Base-by-base conservation (phyloP, 1,284 basidiomycete genomes). In the Cutaneotrichosporon spelunceum region DNA sequence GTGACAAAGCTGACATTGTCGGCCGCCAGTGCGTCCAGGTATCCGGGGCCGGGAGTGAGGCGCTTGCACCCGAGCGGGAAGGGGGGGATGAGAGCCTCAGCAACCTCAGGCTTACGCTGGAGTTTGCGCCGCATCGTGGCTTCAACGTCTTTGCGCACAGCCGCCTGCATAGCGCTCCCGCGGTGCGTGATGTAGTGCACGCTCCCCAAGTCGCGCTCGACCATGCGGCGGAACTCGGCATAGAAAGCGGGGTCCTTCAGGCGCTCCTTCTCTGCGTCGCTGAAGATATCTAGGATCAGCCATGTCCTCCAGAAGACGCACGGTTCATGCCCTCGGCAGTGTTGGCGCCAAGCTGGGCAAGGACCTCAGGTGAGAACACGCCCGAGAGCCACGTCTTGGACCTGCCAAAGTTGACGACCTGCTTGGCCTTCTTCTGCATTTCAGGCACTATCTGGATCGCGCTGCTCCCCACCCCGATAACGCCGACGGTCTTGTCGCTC, bases 11-110 rank as follows among this genome's bases (percentile, higher is more conserved):
- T 57, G 44, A 75, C 73, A 24, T 76, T 75, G 50, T 62, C 59
- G 58, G 66, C 62, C 19, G 65, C 58, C 24, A 78, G 63, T 13
- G 75, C 69, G 61, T 76, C 75, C 62, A 78, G 70, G 65, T 72
- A 78, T 3, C 75, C 75, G 14, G 72, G 72, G 1, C 76, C 76
- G 11, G 76, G 76, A 0, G 76, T 78, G 1, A 72, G 68, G 4
- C 76, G 63, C 47, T 65, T 68, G 62, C 75, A 78, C 1, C 73
- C 75, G n/a, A 75, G 68, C 1, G 68, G 63, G 58, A 66, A 66
- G 33, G 62, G 48, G 21, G 65, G 62, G 27, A 68, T 66, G 30
- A 73, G 59, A 33, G 66, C 60, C 16, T 61, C 64, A 29, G 65
- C 64, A 27, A 70, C 63, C 59, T 69, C 66, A 56, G 70, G 65